These are phyloP conservation scores for Litchi chinensis DNA, from an alignment of 345 rosid species.

Conservation along the genomic window DNA sequence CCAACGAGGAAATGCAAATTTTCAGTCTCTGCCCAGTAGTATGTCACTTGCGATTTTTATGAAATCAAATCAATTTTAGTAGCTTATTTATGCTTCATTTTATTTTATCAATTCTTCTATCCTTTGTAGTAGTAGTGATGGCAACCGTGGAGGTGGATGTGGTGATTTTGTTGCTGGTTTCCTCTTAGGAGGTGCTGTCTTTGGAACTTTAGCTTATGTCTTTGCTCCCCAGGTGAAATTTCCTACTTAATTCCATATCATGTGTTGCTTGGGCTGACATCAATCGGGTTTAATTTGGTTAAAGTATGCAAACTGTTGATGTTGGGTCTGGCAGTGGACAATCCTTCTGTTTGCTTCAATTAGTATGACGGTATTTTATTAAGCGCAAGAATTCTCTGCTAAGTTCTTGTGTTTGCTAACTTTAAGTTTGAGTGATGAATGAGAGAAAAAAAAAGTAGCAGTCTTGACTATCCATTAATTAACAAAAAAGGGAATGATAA, in stretches of 20 bases:
- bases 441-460: too few relatives aligned
- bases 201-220: slow-evolving; percentile 73
- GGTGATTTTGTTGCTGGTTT: slow-evolving; percentile 86
- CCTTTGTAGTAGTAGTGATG: slow-evolving; percentile 46
- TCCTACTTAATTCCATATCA: too few relatives aligned
- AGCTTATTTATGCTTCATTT: not conserved
- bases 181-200: slow-evolving; percentile 84
- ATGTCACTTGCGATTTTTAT: slow-evolving; percentile 19
- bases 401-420: too few relatives aligned
- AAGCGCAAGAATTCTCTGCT: too few relatives aligned
- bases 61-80: not conserved
- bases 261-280: too few relatives aligned
- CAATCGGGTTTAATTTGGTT: too few relatives aligned
- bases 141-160: slow-evolving; percentile 51
- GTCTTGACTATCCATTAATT: too few relatives aligned
- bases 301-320: too few relatives aligned
- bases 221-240: slow-evolving; percentile 83
- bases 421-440: too few relatives aligned
- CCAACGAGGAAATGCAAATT: slow-evolving; percentile 48
- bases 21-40: slow-evolving; percentile 70
- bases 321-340: not conserved
- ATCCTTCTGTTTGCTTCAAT: not conserved
- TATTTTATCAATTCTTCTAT: not conserved
- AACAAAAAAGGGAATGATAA: too few relatives aligned
- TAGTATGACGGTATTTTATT: not conserved